Conservation (phyloP, 345 rosid genomes). For the Cochlearia excelsa region DNA sequence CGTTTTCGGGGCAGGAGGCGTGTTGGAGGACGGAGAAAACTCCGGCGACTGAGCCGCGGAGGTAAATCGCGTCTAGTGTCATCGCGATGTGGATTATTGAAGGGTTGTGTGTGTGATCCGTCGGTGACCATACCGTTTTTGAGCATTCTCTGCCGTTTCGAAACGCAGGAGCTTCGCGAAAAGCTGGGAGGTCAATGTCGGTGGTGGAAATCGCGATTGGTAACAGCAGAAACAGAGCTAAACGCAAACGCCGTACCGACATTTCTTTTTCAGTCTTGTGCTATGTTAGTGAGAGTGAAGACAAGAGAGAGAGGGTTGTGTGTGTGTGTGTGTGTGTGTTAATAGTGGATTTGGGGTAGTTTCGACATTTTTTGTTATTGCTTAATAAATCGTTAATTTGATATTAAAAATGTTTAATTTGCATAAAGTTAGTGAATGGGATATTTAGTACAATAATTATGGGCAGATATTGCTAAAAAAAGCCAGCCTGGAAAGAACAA, state of each 20-base stretch:
- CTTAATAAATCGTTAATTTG: too few relatives aligned
- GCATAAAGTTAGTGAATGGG: too few relatives aligned
- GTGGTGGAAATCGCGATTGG: conserved; percentile 15
- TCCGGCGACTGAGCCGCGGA: conserved; percentile 87
- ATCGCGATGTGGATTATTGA: conserved; percentile 65
- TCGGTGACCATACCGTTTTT: conserved; percentile 36
- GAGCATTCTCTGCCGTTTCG: conserved; percentile 66
- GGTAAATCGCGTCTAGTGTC: conserved; percentile 84
- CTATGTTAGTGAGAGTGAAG: conserved; percentile 11
- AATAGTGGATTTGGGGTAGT: too few relatives aligned
- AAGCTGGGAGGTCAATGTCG: conserved; percentile 38
- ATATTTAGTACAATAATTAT: too few relatives aligned
- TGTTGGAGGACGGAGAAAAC: conserved; percentile 82
- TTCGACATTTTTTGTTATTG: too few relatives aligned
- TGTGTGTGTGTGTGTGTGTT: too few relatives aligned
- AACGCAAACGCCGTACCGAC: conserved; percentile 18
- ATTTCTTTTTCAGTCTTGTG: neutral
- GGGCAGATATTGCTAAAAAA: too few relatives aligned
- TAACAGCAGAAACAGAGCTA: conserved; percentile 8
- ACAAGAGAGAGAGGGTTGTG: neutral
- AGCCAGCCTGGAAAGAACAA: too few relatives aligned
- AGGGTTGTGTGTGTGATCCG: conserved; percentile 36
- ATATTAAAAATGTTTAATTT: too few relatives aligned
- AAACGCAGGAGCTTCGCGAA: conserved; percentile 70
- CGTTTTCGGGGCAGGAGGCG: conserved; percentile 78